phyloP scores from a whole-genome alignment of 2,329 filamentous ascomycete species.

The Cladophialophora carrionii region DNA sequence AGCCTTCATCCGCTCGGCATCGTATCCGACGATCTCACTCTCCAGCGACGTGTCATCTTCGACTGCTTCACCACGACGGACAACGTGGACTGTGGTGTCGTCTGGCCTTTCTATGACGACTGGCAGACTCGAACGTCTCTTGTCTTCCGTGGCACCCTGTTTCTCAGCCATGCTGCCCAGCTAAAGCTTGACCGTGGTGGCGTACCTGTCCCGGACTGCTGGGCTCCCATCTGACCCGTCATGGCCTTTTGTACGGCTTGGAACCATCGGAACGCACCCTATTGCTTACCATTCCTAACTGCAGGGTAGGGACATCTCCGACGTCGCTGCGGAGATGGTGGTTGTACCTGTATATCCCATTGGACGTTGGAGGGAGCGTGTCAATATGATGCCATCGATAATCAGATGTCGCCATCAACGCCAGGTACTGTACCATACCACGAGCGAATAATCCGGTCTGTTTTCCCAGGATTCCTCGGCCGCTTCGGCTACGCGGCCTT shows the following conservation, averaged over 20 bases:
- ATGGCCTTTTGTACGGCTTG: constrained; percentile 4
- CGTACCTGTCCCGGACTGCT: background rate
- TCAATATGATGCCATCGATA: constrained; percentile 18
- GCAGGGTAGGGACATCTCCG: constrained; percentile 16
- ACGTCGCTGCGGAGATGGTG: constrained; percentile 14
- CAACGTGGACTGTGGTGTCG: constrained; percentile 6
- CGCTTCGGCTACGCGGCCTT: background rate
- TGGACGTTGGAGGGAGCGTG: constrained; percentile 7
- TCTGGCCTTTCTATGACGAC: constrained; percentile 12
- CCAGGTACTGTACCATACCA: background rate
- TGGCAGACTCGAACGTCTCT: background rate
- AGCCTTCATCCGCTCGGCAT: constrained; percentile 42
- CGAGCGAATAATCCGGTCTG: background rate
- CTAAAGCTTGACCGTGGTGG: constrained; percentile 10
- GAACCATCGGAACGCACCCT: constrained; percentile 4
- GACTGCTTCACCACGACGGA: constrained; percentile 21
- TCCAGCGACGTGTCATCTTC: constrained; percentile 18
- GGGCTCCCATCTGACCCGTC: background rate
- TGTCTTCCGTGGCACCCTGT: background rate
- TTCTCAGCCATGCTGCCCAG: constrained; percentile 12
- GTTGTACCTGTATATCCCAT: constrained; percentile 8
- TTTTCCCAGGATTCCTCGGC: background rate
- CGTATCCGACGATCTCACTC: constrained; percentile 38
- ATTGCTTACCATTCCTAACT: constrained; percentile 1
- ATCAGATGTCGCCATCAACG: constrained; percentile 15